These are phyloP conservation scores for Phaeosphaeriaceae sp. DNA, from an alignment of 2,329 filamentous ascomycete species.

Conservation along the genomic window DNA sequence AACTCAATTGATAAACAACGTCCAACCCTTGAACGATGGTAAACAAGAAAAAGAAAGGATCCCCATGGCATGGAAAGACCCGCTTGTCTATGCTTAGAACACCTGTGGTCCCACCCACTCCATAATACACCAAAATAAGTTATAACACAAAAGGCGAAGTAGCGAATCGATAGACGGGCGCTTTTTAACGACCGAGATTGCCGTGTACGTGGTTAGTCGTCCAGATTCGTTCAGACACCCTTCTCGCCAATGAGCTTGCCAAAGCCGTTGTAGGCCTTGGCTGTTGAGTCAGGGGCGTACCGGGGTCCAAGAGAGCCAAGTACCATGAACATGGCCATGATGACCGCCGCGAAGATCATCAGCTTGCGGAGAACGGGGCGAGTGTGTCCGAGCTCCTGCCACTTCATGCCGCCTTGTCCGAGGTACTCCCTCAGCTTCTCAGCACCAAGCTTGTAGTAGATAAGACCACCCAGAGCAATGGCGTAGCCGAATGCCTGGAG, in stretches of 20 bases:
- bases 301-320: constrained; percentile 60
- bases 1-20: constrained; percentile 20
- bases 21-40: constrained; percentile 15
- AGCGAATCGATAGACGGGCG: constrained; percentile 13
- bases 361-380: constrained; percentile 82
- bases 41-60: constrained; percentile 11
- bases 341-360: constrained; percentile 68
- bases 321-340: constrained; percentile 72
- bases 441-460: constrained; percentile 85
- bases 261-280: constrained; percentile 43
- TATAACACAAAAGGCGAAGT: constrained; percentile 38
- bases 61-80: constrained; percentile 29
- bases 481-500: constrained; percentile 86
- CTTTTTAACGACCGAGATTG: not conserved
- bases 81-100: constrained; percentile 45
- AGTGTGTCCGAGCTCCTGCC: constrained; percentile 83
- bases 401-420: constrained; percentile 74
- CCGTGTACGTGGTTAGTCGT: not conserved
- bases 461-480: constrained; percentile 78
- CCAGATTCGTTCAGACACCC: constrained; percentile 18
- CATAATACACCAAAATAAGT: constrained; percentile 25
- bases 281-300: constrained; percentile 46
- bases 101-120: constrained; percentile 29
- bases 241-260: constrained; percentile 45
- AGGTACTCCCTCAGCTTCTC: constrained; percentile 85